Evolutionary conservation across 768 basidiomycete genomes (phyloP), one percentile per base, ranked within the genome.

Genomic region (Russula olivacea): DNA sequence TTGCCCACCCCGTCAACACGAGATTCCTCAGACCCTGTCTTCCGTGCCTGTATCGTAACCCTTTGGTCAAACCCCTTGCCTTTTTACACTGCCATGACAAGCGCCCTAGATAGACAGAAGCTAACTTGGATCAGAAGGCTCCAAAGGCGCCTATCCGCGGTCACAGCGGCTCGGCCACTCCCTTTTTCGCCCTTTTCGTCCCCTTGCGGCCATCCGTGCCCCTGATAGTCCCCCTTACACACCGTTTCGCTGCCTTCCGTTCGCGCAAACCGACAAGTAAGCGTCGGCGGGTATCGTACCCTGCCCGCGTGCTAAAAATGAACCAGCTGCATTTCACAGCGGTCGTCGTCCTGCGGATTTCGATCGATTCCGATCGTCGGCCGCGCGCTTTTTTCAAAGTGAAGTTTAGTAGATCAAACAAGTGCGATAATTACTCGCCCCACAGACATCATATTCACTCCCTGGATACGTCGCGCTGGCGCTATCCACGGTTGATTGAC

Each of bases 291-390:
- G n/a, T 23, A 47, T 25, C 47, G 2, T 25, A 23, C 12, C 48
- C 12, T 23, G 21, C 2, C 5, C 14, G 23, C 23, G 23, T 48
- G 43, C 47, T 23, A 25, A 48, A 48, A 23, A 23, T 19, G 45
- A 47, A 47, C n/a, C 36, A 23, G 3, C n/a, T n/a, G n/a, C n/a
- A n/a, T n/a, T n/a, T n/a, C n/a, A n/a, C n/a, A n/a, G 30, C 12
- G 19, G 36, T 32, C n/a, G 36, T 32, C n/a, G 25, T 30, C 19
- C 25, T 23, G 32, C 15, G 36, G 45, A 59, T 59, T 63, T 40
- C 43, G 61, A 63, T 56, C 57, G 25, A 17, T 45, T 49, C 57
- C 62, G 62, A 63, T 59, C 62, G 62, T 63, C 62, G 57, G 62
- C 62, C 28, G 32, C 43, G 32, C 43, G 43, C 56, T 38, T 38